Evolutionary conservation across 139 green algal species (phyloP), one percentile per base, ranked within the genome.

Genomic region (Volvox reticuliferus): DNA sequence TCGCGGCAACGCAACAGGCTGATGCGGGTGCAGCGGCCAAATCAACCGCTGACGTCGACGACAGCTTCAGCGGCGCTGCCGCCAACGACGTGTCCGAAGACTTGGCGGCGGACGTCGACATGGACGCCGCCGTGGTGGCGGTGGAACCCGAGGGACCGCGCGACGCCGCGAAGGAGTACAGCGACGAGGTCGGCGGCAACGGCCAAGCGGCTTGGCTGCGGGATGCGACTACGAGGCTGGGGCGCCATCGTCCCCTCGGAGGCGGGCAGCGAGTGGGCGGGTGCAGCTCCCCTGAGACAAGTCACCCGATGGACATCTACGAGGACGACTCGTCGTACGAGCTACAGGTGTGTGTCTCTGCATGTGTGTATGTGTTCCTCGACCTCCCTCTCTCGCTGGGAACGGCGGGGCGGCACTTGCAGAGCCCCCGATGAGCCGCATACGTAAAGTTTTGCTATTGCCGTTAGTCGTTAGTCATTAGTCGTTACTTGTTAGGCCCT

Each of bases 221-320:
- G 14, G 2, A 30, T 5, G 71, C 71, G 20, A 18, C 14, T 2
- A 14, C 71, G 71, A 3, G 71, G 30, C 50, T 12, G 28, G 50
- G 69, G 0, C 86, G 13, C 6, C 86, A 90, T 75, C 12, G 28
- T 17, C 86, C 86, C 30, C 73, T 90, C 69, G 86, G 86, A 18
- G 86, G 86, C 71, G 86, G 86, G 1, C n/a, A 19, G n/a, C 86
- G 44, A 9, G 86, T 90, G 3, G 86, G 86, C 50, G 86, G 86
- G 30, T 65, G 73, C 73, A 63, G 20, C n/a, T 62, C 44, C 20
- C 18, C 19, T 0, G 18, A 32, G n/a, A 90, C 86, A 0, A 9
- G 21, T n/a, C 83, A 90, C 86, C 85, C 85, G 18, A 90, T 90
- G 86, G 86, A 90, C 24, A 77, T 90, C 35, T 90, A 61, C 32